Evolutionary conservation across 805 yeast species (phyloP).

Genomic region (Monosporozyma siamensis): DNA sequence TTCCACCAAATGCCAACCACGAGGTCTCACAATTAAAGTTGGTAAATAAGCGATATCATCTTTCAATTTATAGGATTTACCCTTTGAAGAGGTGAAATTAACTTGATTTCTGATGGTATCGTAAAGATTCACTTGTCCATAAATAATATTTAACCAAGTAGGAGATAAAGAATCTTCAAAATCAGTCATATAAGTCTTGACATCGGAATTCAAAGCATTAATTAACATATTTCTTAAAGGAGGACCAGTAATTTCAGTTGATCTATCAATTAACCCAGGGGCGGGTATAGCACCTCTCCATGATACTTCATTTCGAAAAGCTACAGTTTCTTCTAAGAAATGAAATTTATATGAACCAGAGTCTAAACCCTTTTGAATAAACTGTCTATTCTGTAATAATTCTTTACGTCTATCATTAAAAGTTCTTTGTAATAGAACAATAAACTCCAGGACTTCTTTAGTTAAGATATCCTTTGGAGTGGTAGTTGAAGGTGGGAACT

Average conservation of each 20-base stretch:
- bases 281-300: slow-evolving; percentile 73
- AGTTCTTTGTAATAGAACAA: slow-evolving; percentile 64
- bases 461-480: slow-evolving; percentile 33
- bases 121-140: slow-evolving; percentile 71
- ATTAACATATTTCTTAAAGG: slow-evolving; percentile 77
- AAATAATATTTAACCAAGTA: slow-evolving; percentile 70
- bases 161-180: slow-evolving; percentile 81
- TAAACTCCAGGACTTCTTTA: slow-evolving; percentile 47
- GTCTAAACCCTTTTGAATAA: slow-evolving; percentile 53
- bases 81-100: slow-evolving; percentile 36
- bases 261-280: slow-evolving; percentile 63
- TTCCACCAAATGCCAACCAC: slow-evolving; percentile 83
- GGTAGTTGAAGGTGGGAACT: slow-evolving; percentile 32
- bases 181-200: slow-evolving; percentile 79
- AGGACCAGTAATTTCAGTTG: slow-evolving; percentile 80
- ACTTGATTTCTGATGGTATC: slow-evolving; percentile 68
- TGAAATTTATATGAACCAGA: slow-evolving; percentile 45
- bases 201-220: slow-evolving; percentile 69
- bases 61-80: slow-evolving; percentile 40
- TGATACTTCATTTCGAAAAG: slow-evolving; percentile 59
- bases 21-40: slow-evolving; percentile 73
- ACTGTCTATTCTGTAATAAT: slow-evolving; percentile 52
- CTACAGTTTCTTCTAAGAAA: slow-evolving; percentile 58
- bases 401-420: slow-evolving; percentile 54
- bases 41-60: slow-evolving; percentile 42